Conservation (phyloP, 1,139 yeast genomes). For the Williopsis jadinii region DNA sequence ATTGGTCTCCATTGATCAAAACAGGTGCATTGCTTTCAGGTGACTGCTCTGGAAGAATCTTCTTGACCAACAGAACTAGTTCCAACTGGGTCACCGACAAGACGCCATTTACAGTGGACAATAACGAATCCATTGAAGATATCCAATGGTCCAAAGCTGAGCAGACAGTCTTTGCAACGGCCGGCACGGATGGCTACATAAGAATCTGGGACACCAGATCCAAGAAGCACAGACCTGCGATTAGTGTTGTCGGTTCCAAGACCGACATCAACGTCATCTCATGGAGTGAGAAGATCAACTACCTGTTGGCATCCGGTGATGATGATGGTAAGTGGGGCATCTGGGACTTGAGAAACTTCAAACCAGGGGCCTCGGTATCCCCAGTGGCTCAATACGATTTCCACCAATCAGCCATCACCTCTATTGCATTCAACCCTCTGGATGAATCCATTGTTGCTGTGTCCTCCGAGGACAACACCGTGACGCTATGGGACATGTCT, state of each 20-base stretch:
- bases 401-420: slow-evolving; percentile 90
- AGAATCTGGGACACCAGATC: slow-evolving; percentile 97
- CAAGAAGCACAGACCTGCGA: slow-evolving; percentile 84
- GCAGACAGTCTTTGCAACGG: slow-evolving; percentile 87
- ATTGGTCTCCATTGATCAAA: slow-evolving; percentile 85
- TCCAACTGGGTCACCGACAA: slow-evolving; percentile 84
- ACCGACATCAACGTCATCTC: slow-evolving; percentile 92
- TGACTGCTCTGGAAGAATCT: slow-evolving; percentile 79
- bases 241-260: slow-evolving; percentile 74
- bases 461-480: slow-evolving; percentile 93
- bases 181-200: slow-evolving; percentile 86
- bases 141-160: slow-evolving; percentile 95
- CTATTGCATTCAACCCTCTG: slow-evolving; percentile 88
- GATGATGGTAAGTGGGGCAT: slow-evolving; percentile 98
- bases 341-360: slow-evolving; percentile 93
- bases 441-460: slow-evolving; percentile 96
- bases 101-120: slow-evolving; percentile 67
- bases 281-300: slow-evolving; percentile 86
- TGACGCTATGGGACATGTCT: slow-evolving; percentile 93
- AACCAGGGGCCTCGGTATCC: slow-evolving; percentile 39
- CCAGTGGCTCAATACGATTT: slow-evolving; percentile 92
- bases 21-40: slow-evolving; percentile 86
- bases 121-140: slow-evolving; percentile 75
- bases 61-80: slow-evolving; percentile 69
- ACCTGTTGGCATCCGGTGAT: slow-evolving; percentile 89